A percentile compares a stretch with the other conserved stretches of the same genome.
phyloP scores from a whole-genome alignment of 441 rosid species.

The Gossypium davidsonii region DNA sequence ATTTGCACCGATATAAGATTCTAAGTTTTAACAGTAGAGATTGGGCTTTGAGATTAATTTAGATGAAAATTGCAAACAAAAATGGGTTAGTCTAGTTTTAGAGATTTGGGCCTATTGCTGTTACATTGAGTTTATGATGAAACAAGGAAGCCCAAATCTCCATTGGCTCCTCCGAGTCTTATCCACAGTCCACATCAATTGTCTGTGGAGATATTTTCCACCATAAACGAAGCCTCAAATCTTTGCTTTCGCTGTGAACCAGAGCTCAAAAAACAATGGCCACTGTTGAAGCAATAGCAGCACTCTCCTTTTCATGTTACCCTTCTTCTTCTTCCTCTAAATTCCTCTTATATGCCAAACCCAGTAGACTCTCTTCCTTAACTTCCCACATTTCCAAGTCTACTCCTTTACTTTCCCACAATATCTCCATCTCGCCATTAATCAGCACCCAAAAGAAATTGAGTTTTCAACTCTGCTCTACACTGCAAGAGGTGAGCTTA shows the following conservation, averaged over 20 bases:
- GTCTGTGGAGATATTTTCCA: neutral
- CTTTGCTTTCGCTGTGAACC: neutral
- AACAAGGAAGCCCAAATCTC: neutral
- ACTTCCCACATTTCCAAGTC: constrained; percentile 25
- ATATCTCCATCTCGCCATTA: constrained; percentile 13
- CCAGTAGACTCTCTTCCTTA: constrained; percentile 6
- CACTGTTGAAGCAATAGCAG: constrained; percentile 38
- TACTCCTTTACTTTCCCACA: constrained; percentile 19
- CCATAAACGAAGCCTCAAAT: neutral
- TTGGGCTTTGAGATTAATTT: neutral
- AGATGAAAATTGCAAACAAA: neutral
- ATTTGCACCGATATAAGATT: too few relatives aligned
- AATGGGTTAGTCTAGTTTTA: neutral
- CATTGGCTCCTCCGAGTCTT: neutral
- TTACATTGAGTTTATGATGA: neutral
- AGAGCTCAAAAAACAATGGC: constrained; percentile 32
- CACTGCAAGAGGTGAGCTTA: constrained; percentile 34
- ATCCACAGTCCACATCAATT: neutral
- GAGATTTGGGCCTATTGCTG: too few relatives aligned
- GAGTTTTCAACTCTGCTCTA: constrained; percentile 35
- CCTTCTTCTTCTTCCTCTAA: constrained; percentile 10
- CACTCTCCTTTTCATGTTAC: constrained; percentile 30
- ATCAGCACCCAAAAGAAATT: constrained; percentile 18
- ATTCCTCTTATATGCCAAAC: constrained; percentile 22
- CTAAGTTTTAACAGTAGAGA: neutral